Percentiles rank a stretch among this genome's conserved stretches.
phyloP scores from a whole-genome alignment of 2,329 filamentous ascomycete genomes.

The Hypoxylon sp. region DNA sequence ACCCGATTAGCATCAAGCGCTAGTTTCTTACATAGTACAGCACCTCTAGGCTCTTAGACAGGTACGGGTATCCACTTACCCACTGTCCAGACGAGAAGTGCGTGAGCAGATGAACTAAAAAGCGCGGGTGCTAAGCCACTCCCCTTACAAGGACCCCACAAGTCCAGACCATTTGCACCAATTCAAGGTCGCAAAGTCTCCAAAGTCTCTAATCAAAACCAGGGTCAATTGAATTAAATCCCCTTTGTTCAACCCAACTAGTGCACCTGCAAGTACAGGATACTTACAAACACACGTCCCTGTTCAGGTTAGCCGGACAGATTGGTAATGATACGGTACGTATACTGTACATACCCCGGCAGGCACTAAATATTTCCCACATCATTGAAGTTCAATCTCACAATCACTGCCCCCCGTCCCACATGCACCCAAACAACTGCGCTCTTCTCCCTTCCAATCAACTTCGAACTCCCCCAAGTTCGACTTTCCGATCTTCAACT shows the following conservation, averaged over 20 bases:
- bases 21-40: conserved; percentile 18
- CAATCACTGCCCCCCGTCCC: conserved; percentile 27
- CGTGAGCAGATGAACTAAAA: conserved; percentile 16
- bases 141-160: conserved; percentile 10
- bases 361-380: too few relatives aligned
- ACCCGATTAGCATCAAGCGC: conserved; percentile 16
- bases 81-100: conserved; percentile 34
- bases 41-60: conserved; percentile 13
- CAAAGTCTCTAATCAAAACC: too few relatives aligned
- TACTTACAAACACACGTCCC: not conserved
- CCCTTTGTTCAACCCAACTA: conserved; percentile 17
- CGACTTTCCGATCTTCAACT: conserved; percentile 33
- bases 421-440: conserved; percentile 30
- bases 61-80: conserved; percentile 24
- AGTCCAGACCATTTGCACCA: conserved; percentile 16
- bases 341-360: too few relatives aligned
- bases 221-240: too few relatives aligned
- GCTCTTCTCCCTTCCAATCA: conserved; percentile 23
- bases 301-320: too few relatives aligned
- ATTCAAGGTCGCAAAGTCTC: conserved; percentile 14
- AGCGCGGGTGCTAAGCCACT: conserved; percentile 34
- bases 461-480: conserved; percentile 19
- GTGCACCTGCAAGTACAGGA: conserved; percentile 12
- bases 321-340: too few relatives aligned
- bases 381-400: too few relatives aligned